Evolutionary conservation across 2,329 filamentous ascomycete genomes (phyloP), one percentile per base, ranked within the genome.

Genomic region (Xylaria polymorpha): DNA sequence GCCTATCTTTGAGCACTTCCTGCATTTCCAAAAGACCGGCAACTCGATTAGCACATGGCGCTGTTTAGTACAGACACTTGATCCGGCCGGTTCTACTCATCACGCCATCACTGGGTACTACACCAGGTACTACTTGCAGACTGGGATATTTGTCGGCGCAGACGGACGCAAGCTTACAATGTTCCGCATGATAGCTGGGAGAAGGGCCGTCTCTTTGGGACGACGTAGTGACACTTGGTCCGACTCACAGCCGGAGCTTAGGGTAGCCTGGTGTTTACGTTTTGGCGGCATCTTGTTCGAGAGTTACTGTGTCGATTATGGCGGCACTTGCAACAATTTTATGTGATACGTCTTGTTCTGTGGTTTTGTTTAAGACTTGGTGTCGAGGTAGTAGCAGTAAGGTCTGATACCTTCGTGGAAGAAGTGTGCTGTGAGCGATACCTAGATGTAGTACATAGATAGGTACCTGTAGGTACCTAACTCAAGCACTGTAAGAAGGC

Each of bases 1-100:
- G 73, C 50, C 70, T 72, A 3, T 61, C 29, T 35, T 72, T 75
- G 70, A 72, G 73, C 8, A 50, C 71, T 22, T 75, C 71, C 75
- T 77, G 25, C 60, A 32, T 9, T 10, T 12, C n/a, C 39, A 44
- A 58, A 29, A 46, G 25, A 63, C 44, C 29, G 37, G 9, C 39
- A 22, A 3, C 12, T 39, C 1, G 22, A 56, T 76, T 46, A 74
- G 72, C 50, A 53, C 25, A 15, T 10, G n/a, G 25, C 15, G n/a
- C 35, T 53, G 22, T 22, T 18, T n/a, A n/a, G 14, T 25, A 32
- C 18, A 2, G 32, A n/a, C 18, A n/a, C 25, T n/a, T 1, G 3
- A 37, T 35, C 35, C 22, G 35, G 32, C 37, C 14, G 4, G 29
- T 14, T 46, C 14, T n/a, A 8, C 20, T 50, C 7, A 3, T 18